Percentiles rank a stretch among this genome's conserved stretches.
Evolutionary conservation across 2,329 filamentous ascomycete genomes (phyloP).

Genomic region (Cercospora zeina): DNA sequence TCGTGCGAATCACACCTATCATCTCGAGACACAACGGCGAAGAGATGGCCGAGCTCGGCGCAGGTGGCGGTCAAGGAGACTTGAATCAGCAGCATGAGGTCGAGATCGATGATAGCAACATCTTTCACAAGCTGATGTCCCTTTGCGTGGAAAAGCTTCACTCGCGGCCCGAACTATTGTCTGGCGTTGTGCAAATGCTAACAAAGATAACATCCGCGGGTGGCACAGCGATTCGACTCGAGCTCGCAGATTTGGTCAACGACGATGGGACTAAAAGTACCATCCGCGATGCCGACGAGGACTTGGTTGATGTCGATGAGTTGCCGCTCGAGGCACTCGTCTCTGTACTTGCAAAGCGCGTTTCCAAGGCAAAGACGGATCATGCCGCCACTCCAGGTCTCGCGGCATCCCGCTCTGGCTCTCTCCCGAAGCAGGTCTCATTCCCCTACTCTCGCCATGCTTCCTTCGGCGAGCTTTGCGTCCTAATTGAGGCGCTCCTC

Average conservation of each 20-base stretch:
- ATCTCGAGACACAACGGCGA: constrained; percentile 58
- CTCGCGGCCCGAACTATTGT: constrained; percentile 39
- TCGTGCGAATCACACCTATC: constrained; percentile 78
- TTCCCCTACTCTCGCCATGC: constrained; percentile 92
- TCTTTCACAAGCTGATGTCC: constrained; percentile 55
- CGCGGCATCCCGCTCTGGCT: constrained; percentile 2
- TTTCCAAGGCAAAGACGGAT: constrained; percentile 28
- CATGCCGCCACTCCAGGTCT: constrained; percentile 25
- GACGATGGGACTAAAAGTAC: constrained; percentile 21
- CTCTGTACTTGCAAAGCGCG: constrained; percentile 37
- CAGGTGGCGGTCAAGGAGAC: constrained; percentile 78
- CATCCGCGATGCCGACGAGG: constrained; percentile 52
- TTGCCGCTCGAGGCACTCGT: constrained; percentile 39
- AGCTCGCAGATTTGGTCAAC: constrained; percentile 31
- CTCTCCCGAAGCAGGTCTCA: constrained; percentile 40
- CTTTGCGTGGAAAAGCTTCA: constrained; percentile 50
- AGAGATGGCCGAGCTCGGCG: constrained; percentile 70
- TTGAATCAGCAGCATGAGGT: constrained; percentile 68
- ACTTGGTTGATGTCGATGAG: constrained; percentile 50
- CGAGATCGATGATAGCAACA: constrained; percentile 54
- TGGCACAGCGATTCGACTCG: constrained; percentile 30
- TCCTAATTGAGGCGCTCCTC: constrained; percentile 65
- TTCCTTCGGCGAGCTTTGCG: constrained; percentile 75
- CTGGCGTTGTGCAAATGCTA: constrained; percentile 42
- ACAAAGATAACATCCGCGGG: constrained; percentile 28